A percentile compares a stretch with the other conserved stretches of the same genome.
Conservation (phyloP, 129 eudicot species). For the Artemisia annua region DNA sequence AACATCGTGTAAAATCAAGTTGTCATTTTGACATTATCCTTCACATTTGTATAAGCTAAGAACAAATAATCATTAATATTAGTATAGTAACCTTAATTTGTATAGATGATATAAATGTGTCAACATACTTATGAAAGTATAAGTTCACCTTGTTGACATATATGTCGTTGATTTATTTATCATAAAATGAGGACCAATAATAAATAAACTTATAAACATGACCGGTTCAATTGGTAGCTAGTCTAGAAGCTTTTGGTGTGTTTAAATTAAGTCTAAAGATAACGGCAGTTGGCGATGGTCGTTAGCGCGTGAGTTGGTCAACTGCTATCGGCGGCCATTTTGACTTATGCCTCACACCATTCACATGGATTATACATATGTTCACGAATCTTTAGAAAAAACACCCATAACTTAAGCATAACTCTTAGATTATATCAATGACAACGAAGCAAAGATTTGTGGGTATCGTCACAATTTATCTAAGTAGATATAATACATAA, state of each 20-base stretch:
- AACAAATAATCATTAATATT: background rate
- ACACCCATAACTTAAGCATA: constrained; percentile 4
- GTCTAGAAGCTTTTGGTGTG: background rate
- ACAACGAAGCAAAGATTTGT: background rate
- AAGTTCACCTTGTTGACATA: background rate
- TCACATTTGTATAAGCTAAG: background rate
- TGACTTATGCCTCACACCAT: constrained; percentile 21
- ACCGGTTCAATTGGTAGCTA: constrained; percentile 12
- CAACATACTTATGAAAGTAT: background rate
- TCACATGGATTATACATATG: constrained; percentile 9
- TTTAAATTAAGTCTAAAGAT: constrained; percentile 6
- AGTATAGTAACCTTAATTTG: no score
- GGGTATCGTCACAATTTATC: background rate
- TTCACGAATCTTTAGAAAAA: constrained; percentile 5
- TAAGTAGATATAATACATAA: background rate
- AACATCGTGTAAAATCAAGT: no score
- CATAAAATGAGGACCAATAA: background rate
- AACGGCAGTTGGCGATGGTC: constrained; percentile 24
- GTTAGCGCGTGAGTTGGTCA: constrained; percentile 26
- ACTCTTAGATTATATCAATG: background rate
- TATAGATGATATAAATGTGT: no score
- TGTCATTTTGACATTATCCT: no score
- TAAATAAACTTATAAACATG: background rate
- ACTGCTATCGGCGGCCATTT: constrained; percentile 22
- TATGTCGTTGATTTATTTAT: background rate